Base-by-base conservation (phyloP, 2,329 filamentous ascomycete genomes). In the Epichloe sibirici region DNA sequence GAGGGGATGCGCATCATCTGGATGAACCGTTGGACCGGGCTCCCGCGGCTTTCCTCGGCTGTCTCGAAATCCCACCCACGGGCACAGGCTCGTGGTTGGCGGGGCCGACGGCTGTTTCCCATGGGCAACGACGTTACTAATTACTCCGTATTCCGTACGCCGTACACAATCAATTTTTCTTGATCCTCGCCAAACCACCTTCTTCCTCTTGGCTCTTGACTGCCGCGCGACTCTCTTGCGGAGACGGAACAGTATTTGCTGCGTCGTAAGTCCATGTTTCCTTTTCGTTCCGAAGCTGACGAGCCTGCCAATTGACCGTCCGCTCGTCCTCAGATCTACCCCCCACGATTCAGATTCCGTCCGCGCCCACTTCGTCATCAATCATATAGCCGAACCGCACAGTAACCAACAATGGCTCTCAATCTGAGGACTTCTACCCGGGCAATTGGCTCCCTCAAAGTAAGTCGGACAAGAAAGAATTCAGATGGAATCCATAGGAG, bases 401-500 rank as follows among this genome's bases (percentile, higher is more conserved):
- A 37, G 8, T 17, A 34, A 21, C 25, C 44, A 59, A 67, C 63
- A 56, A 87, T 88, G 84, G 78, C 83, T 51, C 72, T 86, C 67
- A 82, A 78, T 61, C 69, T 83, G 53, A 76, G 79, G 67, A 73
- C 75, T 59, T 79, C 82, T 52, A 74, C 79, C 44, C 75, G 78
- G 69, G 83, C 81, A 61, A 69, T 87, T 59, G 75, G 79, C 68
- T 78, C 77, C 60, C 67, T 85, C 54, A 81, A 79, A 72, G 85
- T 86, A 72, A 65, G 45, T 49, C n/a, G 47, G 75, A 28, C 28
- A 11, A 12, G 38, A 11, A 5, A 45, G 9, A 28, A 21, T n/a
- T 3, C 12, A 25, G 31, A 37, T 35, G 12, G 2, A n/a, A 3
- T 17, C n/a, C n/a, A 13, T 13, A 11, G 31, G 31, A 37, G 28